phyloP scores from a whole-genome alignment of 495 filamentous ascomycete genomes.

The Neurospora sp. region DNA sequence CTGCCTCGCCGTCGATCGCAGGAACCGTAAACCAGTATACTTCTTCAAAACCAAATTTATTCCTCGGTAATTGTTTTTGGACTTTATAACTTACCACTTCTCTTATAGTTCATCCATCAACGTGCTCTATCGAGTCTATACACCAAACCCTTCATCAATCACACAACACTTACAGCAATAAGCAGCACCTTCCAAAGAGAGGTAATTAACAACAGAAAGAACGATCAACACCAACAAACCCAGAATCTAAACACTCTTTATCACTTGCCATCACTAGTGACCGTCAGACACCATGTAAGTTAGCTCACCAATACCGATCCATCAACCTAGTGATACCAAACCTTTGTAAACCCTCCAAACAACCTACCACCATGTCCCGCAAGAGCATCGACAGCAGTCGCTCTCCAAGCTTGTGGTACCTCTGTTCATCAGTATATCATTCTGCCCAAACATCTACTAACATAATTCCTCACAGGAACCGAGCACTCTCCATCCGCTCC shows the following conservation, averaged over 20 bases:
- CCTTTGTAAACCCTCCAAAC: neutral
- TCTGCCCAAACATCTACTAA: neutral
- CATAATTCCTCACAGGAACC: conserved; percentile 37
- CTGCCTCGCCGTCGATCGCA: neutral
- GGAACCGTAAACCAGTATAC: neutral
- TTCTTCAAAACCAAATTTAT: neutral
- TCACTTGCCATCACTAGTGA: neutral
- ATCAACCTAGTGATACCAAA: neutral
- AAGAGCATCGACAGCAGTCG: conserved; percentile 14
- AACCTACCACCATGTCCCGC: conserved; percentile 17
- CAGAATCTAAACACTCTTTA: neutral
- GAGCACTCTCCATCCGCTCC: conserved; percentile 39
- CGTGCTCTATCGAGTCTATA: neutral
- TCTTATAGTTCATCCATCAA: neutral
- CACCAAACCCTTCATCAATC: neutral
- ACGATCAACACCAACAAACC: neutral
- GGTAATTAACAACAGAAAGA: neutral
- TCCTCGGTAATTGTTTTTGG: neutral
- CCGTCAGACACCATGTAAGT: conserved; percentile 2
- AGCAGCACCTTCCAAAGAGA: neutral
- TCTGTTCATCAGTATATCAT: neutral
- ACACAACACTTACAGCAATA: neutral
- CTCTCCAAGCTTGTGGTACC: conserved; percentile 18
- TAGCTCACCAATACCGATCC: neutral
- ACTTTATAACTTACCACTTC: neutral